Conservation (phyloP, 2,329 filamentous ascomycete genomes). For the Aspergillus pseudotamarii region DNA sequence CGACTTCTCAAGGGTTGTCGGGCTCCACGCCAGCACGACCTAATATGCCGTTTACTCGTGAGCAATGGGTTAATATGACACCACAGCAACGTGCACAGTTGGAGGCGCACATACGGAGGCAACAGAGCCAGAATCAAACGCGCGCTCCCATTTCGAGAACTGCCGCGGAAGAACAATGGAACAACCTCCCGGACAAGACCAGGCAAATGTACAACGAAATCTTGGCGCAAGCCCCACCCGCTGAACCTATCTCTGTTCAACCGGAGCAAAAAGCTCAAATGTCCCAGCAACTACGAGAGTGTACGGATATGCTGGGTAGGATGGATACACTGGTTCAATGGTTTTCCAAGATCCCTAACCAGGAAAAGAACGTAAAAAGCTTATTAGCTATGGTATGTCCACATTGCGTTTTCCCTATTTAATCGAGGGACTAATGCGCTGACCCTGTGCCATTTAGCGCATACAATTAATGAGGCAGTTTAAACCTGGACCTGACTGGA, state of each 20-base stretch:
- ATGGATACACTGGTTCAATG: conserved; percentile 47
- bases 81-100: conserved; percentile 45
- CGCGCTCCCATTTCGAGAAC: conserved; percentile 37
- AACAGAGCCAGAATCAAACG: conserved; percentile 35
- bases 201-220: conserved; percentile 45
- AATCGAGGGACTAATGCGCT: neutral
- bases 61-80: conserved; percentile 43
- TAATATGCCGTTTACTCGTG: conserved; percentile 31
- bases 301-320: conserved; percentile 45
- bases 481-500: conserved; percentile 43
- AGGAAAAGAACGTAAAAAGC: conserved; percentile 42
- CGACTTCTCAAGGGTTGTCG: conserved; percentile 22
- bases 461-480: conserved; percentile 51
- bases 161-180: conserved; percentile 42
- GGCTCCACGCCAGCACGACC: conserved; percentile 25
- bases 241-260: conserved; percentile 38
- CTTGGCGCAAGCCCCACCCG: conserved; percentile 32
- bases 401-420: neutral
- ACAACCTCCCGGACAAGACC: conserved; percentile 41
- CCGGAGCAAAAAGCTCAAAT: conserved; percentile 43
- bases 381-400: conserved; percentile 43
- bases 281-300: conserved; percentile 44
- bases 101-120: conserved; percentile 39
- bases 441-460: conserved; percentile 32
- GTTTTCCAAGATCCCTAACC: conserved; percentile 40